Conservation (phyloP, 108 stramenopile species). For the Mediolabrus comicus region DNA sequence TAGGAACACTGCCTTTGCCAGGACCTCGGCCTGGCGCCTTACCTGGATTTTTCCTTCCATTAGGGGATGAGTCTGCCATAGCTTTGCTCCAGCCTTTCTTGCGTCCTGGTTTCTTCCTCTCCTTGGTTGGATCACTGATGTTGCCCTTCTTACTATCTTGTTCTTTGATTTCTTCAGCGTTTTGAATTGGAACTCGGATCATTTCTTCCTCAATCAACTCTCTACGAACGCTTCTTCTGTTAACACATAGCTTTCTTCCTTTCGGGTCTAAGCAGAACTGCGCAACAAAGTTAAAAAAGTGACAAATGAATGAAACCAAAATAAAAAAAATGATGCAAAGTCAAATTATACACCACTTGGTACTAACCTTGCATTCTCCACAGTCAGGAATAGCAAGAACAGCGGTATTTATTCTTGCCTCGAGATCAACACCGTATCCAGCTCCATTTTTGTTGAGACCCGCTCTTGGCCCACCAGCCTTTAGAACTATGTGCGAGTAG, state of each 20-base stretch:
- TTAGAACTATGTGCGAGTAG: conserved; percentile 79
- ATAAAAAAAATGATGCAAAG: neutral
- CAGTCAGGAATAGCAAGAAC: conserved; percentile 76
- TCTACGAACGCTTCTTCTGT: conserved; percentile 61
- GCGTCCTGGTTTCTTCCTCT: conserved; percentile 41
- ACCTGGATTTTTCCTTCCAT: conserved; percentile 19
- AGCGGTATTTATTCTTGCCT: conserved; percentile 71
- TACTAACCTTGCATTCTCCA: conserved; percentile 67
- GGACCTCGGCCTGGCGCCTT: conserved; percentile 16
- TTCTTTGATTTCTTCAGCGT: conserved; percentile 35
- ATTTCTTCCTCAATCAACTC: conserved; percentile 65
- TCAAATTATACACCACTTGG: neutral
- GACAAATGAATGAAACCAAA: neutral
- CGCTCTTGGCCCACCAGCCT: conserved; percentile 65
- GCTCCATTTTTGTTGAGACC: conserved; percentile 39
- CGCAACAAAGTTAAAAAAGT: neutral
- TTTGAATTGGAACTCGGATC: conserved; percentile 31
- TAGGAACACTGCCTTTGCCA: conserved; percentile 66
- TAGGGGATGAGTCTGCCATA: conserved; percentile 15
- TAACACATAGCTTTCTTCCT: conserved; percentile 58
- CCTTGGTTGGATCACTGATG: conserved; percentile 16
- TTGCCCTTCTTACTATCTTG: conserved; percentile 49
- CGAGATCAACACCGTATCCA: conserved; percentile 74
- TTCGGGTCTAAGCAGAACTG: conserved; percentile 58
- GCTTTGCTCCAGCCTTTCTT: conserved; percentile 47